Evolutionary conservation across 2,329 filamentous ascomycete genomes (phyloP), one percentile per base, ranked within the genome.

Genomic region (Ascochyta pisi): DNA sequence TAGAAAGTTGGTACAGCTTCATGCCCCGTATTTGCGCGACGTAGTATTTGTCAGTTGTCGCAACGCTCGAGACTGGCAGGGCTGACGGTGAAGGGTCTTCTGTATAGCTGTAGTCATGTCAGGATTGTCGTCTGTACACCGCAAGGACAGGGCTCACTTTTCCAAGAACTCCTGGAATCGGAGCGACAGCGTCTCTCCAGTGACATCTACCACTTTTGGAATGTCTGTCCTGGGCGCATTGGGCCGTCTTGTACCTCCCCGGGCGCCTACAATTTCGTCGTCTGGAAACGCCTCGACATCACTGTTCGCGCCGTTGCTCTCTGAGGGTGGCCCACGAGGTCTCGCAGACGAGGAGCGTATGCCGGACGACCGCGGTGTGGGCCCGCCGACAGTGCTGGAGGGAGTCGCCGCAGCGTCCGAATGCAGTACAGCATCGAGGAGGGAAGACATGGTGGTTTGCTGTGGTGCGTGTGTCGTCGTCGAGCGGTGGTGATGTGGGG

Each of bases 111-210:
- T 35, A 9, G 3, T 29, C 16, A 6, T 43, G 44, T 69, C 38
- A 73, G 60, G 15, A 26, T 15, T 34, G 16, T 15, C 12, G 3
- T n/a, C 9, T 19, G 15, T 8, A 8, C 15, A 2, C 10, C 13
- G 13, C 22, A 13, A 19, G 27, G 41, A 44, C 29, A 38, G 7
- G 19, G 35, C 83, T 70, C 73, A 92, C 89, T 83, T 85, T 70
- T 95, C 89, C 24, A 96, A 84, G 70, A 95, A 96, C 62, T 84
- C 83, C 75, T 93, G 88, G 71, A 96, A 95, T 54, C 89, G 86
- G 52, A 88, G 82, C 70, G 91, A 89, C 24, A 94, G 84, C 50
- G 88, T 85, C 62, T 91, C 82, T 59, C 89, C 91, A 45, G 91
- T 89, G 55, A 84, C 84, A 75, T 96, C 91, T 61, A 92, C 87